Conservation (phyloP, 2,329 filamentous ascomycete genomes). For the Massarina eburnea region DNA sequence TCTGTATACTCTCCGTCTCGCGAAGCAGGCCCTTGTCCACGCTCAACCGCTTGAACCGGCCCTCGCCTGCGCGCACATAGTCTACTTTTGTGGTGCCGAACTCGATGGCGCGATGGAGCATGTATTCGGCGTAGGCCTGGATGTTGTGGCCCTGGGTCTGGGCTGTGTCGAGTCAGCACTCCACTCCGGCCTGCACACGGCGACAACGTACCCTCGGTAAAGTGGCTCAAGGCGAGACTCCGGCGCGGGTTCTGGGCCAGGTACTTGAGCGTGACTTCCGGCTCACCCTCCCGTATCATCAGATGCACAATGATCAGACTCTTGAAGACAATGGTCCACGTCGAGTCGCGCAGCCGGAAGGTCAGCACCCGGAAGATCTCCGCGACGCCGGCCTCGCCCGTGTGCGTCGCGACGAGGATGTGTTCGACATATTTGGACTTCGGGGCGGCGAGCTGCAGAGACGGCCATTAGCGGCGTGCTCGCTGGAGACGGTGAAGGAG, state of each 20-base stretch:
- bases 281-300: constrained; percentile 94
- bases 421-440: constrained; percentile 99
- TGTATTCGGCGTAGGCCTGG: constrained; percentile 84
- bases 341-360: constrained; percentile 86
- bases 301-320: constrained; percentile 91
- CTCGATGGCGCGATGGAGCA: constrained; percentile 77
- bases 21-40: constrained; percentile 91
- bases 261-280: constrained; percentile 83
- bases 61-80: constrained; percentile 82
- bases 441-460: constrained; percentile 77
- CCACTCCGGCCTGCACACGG: not conserved
- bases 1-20: constrained; percentile 88
- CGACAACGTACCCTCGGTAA: constrained; percentile 76
- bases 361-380: constrained; percentile 94
- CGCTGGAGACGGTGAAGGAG: not conserved
- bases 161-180: constrained; percentile 58
- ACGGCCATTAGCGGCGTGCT: constrained; percentile 16
- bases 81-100: constrained; percentile 85
- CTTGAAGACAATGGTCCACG: constrained; percentile 99
- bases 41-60: constrained; percentile 78
- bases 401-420: constrained; percentile 91
- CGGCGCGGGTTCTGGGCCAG: constrained; percentile 76
- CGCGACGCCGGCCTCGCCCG: constrained; percentile 89
- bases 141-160: constrained; percentile 96
- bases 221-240: constrained; percentile 82